These are phyloP conservation scores for Tolypocladium endophyticum DNA, from an alignment of 2,329 filamentous ascomycete genomes.

Conservation along the genomic window DNA sequence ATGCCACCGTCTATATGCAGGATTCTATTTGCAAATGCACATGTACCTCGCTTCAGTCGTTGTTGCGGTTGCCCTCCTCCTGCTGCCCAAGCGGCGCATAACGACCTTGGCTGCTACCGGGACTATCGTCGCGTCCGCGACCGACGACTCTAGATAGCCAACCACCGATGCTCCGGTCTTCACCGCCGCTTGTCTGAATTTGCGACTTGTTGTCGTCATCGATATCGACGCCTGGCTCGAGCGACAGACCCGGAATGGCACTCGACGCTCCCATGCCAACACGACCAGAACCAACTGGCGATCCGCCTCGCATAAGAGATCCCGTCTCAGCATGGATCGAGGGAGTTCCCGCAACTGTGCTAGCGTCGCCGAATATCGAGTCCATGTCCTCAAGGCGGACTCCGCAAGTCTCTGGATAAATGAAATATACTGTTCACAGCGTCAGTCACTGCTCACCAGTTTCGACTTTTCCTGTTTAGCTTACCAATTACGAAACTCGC, in stretches of 20 bases:
- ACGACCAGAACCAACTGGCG: slow-evolving; percentile 63
- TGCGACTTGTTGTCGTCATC: slow-evolving; percentile 35
- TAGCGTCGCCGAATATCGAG: slow-evolving; percentile 84
- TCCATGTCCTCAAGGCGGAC: slow-evolving; percentile 97
- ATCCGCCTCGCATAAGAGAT: slow-evolving; percentile 68
- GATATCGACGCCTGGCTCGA: slow-evolving; percentile 61
- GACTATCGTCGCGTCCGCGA: slow-evolving; percentile 26
- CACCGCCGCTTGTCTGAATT: slow-evolving; percentile 18
- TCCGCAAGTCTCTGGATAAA: slow-evolving; percentile 94
- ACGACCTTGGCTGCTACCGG: slow-evolving; percentile 27
- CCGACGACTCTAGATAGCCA: slow-evolving; percentile 35
- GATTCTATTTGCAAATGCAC: slow-evolving; percentile 14
- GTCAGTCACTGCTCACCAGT: slow-evolving; percentile 9
- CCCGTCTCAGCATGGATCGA: slow-evolving; percentile 63
- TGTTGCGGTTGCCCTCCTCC: slow-evolving; percentile 21
- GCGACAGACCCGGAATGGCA: slow-evolving; percentile 70
- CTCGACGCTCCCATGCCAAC: slow-evolving; percentile 48
- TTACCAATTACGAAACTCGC: slow-evolving; percentile 92
- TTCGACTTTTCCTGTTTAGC: slow-evolving; percentile 16
- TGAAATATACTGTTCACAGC: slow-evolving; percentile 67
- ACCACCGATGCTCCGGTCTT: slow-evolving; percentile 34
- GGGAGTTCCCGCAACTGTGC: slow-evolving; percentile 69
- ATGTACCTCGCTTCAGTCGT: slow-evolving; percentile 10
- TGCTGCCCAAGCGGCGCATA: slow-evolving; percentile 31
- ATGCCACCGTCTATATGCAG: slow-evolving; percentile 26